Base-by-base conservation (phyloP, 495 filamentous ascomycete genomes). In the Pseudomonodictys pantanalensis region DNA sequence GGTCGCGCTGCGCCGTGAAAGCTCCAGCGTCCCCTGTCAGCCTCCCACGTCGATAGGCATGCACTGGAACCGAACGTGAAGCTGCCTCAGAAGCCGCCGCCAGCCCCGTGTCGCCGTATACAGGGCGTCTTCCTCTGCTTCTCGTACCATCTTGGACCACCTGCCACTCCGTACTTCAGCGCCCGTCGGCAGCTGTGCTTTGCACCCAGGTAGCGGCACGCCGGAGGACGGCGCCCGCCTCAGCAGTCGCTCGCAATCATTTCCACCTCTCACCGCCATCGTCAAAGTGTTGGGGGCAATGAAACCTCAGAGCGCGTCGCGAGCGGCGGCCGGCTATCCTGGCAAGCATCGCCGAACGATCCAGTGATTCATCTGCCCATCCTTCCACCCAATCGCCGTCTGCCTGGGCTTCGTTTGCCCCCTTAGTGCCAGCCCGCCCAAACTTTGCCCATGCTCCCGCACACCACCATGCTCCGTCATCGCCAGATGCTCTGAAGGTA, bases 31-130 rank as follows among this genome's bases (percentile, higher is more conserved):
- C n/a, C n/a, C n/a, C n/a, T n/a, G n/a, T n/a, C n/a, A 17, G 48
- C 48, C 48, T 33, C 24, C 48, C 48, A 51, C 48, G 48, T 51
- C 48, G 20, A 10, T 8, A 17, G 12, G 35, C 48, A 33, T 51
- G 26, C 28, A 10, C 48, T 35, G 48, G 48, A 51, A 51, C 48
- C 44, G 17, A 48, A 23, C 32, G n/a, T n/a, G n/a, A 41, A 5
- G 38, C 38, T 15, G 38, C 38, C 38, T 15, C 38, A n/a, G n/a
- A n/a, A n/a, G n/a, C 38, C 5, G 3, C 38, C 20, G 38, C 38
- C 15, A 3, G 4, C 38, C 38, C 38, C 32, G 32, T 35, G 15
- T 35, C 32, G 32, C 32, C 15, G 38, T 41, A 41, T 4, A 41
- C 38, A 41, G 44, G 18, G 44, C 44, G 44, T 22, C 18, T 3